Base-by-base conservation (phyloP, 176 grass and related monocot species). In the Aegilops longissima region DNA sequence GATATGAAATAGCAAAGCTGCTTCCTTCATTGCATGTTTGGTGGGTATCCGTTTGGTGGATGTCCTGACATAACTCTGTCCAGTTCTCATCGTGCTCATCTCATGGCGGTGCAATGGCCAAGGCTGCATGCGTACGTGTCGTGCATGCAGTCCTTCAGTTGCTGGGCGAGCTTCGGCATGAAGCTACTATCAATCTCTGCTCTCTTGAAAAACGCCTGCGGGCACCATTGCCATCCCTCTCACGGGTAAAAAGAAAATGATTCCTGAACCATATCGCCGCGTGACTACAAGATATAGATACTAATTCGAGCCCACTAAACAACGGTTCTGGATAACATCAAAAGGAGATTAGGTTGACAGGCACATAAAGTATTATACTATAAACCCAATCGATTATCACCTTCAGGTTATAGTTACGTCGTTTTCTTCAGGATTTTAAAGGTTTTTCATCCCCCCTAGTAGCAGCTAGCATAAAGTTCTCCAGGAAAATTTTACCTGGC, bases 391-490 rank as follows among this genome's bases (percentile, higher is more conserved):
- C 6, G 6, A 5, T 6, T 40, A 11, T 74, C 23, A 80, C 2
- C n/a, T 20, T 5, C 45, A 33, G 0, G 20, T 25, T 44, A 44
- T 12, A 7, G 16, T 67, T 70, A 17, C 2, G 3, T 85, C 25
- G 49, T 25, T 39, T 78, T 38, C 13, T 58, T 16, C 8, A 16
- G 23, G 31, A 70, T 87, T 45, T 61, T 30, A 25, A 5, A 70
- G 36, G 24, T 25, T 70, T 83, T 9, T 24, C 13, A 40, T 12
- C 82, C 11, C 35, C 13, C 21, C 7, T 67, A 16, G 18, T 8
- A 59, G 25, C 63, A 77, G 35, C 65, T 66, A 77, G 44, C 86
- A 76, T 67, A 76, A 76, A 82, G 71, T 76, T 76, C 24, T 59
- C 16, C 21, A 39, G 42, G 58, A 75, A 74, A 59, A 52, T 0